Base-by-base conservation (phyloP, 2,329 filamentous ascomycete species). In the Trichoderma polysporum region DNA sequence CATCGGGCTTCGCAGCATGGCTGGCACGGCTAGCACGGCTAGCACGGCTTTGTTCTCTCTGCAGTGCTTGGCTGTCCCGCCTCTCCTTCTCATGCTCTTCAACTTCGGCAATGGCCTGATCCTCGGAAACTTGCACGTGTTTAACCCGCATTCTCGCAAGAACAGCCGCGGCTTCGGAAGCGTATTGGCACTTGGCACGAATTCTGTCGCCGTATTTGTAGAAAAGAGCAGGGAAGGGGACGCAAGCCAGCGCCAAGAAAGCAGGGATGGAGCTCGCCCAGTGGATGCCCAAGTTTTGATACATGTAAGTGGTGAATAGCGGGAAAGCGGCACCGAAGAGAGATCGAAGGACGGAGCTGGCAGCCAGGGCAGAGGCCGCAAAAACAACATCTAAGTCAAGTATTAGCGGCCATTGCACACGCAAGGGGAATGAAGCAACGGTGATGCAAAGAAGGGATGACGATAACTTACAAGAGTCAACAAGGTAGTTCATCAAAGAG, bases 191-290 rank as follows among this genome's bases (percentile, higher is more conserved):
- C 73, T 83, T 86, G 75, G 83, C 80, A 25, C 91, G 84, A 71
- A 94, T 90, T 10, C 61, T 59, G 39, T 73, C 31, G 69, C 91
- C 91, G 75, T 92, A 92, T 71, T 85, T 88, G 80, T 91, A 91
- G 77, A 94, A 92, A 17, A 94, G 76, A 76, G 91, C 90, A 0
- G 91, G 91, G 73, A 91, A 90, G 0, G 91, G 90, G 19, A 92
- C 81, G 76, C 91, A 93, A 12, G 83, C 84, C 3, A 93, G 76
- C 0, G 90, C 86, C 3, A 94, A 81, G 79, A 94, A 94, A 0
- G 88, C 92, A 0, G 91, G 91, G 15, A 94, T 80, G 0, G 86
- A 88, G 37, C 84, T 88, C 1, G 90, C 91, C 91, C 91, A 94
- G 79, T 93, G 90, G 66, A 91, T 88, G 56, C 91, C 90, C 2